Evolutionary conservation across 2,329 filamentous ascomycete genomes (phyloP).

Genomic region (Mycosphaerella sp.): DNA sequence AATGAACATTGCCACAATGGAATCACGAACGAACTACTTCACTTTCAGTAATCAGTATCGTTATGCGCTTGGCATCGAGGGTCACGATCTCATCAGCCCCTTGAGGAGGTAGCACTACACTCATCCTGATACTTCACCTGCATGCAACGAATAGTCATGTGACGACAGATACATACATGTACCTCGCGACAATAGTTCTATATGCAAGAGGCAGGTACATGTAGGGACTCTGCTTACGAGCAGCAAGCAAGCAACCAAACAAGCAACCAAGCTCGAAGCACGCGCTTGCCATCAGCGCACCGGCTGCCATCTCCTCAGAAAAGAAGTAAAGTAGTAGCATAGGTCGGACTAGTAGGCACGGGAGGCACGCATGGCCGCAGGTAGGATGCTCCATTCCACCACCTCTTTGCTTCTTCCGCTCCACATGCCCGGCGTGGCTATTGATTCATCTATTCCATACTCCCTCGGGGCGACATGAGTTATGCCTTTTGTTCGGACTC

Average conservation of each 20-base stretch:
- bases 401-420: background rate
- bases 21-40: no score
- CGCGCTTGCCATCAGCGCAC: background rate
- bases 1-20: constrained; percentile 1
- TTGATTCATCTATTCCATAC: background rate
- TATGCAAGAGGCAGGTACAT: no score
- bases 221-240: background rate
- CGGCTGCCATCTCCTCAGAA: background rate
- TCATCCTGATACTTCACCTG: no score
- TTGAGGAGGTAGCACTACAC: no score
- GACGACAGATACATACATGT: background rate
- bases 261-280: no score
- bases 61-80: background rate
- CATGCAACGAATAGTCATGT: background rate
- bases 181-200: no score
- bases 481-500: constrained; percentile 10
- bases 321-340: background rate
- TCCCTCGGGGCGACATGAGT: background rate
- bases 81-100: no score
- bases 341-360: background rate
- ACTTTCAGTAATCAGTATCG: no score
- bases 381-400: background rate
- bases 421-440: background rate
- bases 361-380: background rate
- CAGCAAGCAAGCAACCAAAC: no score